phyloP scores from a whole-genome alignment of 2,329 filamentous ascomycete species.

The Teratosphaeria pseudoeucalypti region DNA sequence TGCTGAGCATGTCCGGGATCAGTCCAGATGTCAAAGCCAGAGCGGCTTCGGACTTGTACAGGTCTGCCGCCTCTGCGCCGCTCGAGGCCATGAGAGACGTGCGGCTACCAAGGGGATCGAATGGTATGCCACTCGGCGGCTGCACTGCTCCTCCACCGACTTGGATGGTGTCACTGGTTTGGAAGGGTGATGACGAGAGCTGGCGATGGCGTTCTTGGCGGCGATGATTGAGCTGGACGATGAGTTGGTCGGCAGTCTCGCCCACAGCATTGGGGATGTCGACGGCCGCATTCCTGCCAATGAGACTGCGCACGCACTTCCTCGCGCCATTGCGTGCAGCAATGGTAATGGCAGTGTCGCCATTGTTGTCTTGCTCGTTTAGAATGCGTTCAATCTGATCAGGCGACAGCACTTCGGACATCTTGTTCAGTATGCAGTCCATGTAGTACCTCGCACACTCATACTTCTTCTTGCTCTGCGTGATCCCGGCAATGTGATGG shows the following conservation, averaged over 20 bases:
- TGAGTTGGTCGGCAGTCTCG: conserved; percentile 73
- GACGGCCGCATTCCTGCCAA: conserved; percentile 67
- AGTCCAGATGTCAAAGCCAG: conserved; percentile 54
- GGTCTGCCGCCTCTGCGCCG: conserved; percentile 10
- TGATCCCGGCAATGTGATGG: conserved; percentile 86
- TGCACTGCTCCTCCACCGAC: conserved; percentile 19
- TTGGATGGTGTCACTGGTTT: conserved; percentile 8
- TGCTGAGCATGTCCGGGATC: conserved; percentile 43
- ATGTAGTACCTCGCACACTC: conserved; percentile 88
- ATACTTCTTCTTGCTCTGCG: conserved; percentile 74
- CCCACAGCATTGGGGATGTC: conserved; percentile 75
- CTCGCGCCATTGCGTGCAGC: conserved; percentile 81
- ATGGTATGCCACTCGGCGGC: conserved; percentile 13
- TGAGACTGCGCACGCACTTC: conserved; percentile 57
- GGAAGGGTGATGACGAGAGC: conserved; percentile 59
- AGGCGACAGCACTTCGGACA: conserved; percentile 66
- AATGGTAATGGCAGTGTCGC: conserved; percentile 83
- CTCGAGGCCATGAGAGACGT: conserved; percentile 1
- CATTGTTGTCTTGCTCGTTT: conserved; percentile 72
- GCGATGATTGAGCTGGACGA: conserved; percentile 59
- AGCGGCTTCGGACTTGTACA: conserved; percentile 37
- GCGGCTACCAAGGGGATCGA: conserved; percentile 17
- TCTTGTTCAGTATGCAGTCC: conserved; percentile 77
- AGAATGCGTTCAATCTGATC: conserved; percentile 68
- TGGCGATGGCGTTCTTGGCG: conserved; percentile 53